A percentile compares a stretch with the other conserved stretches of the same genome.
Evolutionary conservation across 495 filamentous ascomycete species (phyloP).

Genomic region (Aspergillus indologenus): DNA sequence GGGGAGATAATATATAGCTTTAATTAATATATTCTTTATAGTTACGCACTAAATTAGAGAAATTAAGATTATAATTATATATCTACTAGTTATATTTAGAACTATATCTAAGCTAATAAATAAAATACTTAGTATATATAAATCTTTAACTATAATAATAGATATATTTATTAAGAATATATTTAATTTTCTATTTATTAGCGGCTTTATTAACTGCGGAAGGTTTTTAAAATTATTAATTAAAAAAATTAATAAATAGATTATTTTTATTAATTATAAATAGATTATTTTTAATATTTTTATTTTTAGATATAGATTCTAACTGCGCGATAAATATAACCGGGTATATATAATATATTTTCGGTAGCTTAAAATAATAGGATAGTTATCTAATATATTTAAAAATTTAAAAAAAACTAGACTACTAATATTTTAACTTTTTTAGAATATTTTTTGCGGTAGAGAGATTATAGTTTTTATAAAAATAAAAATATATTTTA

Average conservation of each 20-base stretch:
- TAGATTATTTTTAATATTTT: not conserved
- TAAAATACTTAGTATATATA: not conserved
- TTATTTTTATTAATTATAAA: not conserved
- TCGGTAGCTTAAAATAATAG: too few relatives aligned
- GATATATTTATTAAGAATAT: not conserved
- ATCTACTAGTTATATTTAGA: not conserved
- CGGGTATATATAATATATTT: too few relatives aligned
- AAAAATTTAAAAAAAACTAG: too few relatives aligned
- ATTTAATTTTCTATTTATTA: not conserved
- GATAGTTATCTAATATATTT: too few relatives aligned
- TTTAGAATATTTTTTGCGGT: too few relatives aligned
- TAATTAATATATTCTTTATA: not conserved
- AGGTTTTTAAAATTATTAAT: not conserved
- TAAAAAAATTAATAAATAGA: not conserved
- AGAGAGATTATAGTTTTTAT: too few relatives aligned
- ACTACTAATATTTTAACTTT: too few relatives aligned
- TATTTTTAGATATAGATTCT: too few relatives aligned
- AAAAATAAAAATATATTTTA: too few relatives aligned
- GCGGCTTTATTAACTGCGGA: not conserved
- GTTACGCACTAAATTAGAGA: not conserved
- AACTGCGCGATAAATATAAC: too few relatives aligned
- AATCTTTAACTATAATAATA: not conserved
- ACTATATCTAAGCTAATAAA: slow-evolving; percentile 12
- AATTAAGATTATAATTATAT: not conserved
- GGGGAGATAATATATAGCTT: not conserved